Evolutionary conservation across 2,329 filamentous ascomycete genomes (phyloP), one percentile per base, ranked within the genome.

Genomic region (Neospermospora avenae): DNA sequence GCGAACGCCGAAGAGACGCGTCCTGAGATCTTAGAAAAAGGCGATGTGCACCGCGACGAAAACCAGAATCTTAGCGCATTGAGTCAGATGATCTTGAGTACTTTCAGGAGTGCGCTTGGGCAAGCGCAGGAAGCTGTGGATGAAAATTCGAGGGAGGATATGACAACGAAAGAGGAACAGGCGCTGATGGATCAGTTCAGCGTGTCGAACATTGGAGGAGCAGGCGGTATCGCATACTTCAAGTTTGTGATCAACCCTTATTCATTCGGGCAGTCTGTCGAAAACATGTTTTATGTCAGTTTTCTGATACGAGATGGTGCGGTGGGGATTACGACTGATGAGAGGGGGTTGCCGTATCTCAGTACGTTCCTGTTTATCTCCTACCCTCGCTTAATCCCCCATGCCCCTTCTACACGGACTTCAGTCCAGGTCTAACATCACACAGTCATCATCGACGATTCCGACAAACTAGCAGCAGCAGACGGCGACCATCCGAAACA

Each of bases 261-360:
- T 41, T 96, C 91, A 0, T 99, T 98, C 69, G 91, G 91, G 0
- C 95, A 99, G 74, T 96, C 92, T 0, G 87, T 99, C 6, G 95
- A 99, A 73, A 99, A 99, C 69, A 80, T 99, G 69, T 99, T 99
- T 74, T 98, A 98, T 73, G 84, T 96, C 67, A 96, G 91, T 72
- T 99, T 99, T 71, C 77, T 99, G 62, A 91, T 98, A 61, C 86
- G 90, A 60, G 95, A 99, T 75, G 92, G 92, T 11, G 85, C 83
- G 61, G 84, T 92, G 5, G 85, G 84, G 35, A 81, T 99, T n/a
- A 80, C 84, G 3, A 82, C 85, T 58, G 93, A 97, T 70, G 81
- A 85, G 13, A 77, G 88, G 62, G 86, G 83, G 1, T 77, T 96
- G 44, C 93, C 93, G n/a, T 85, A 91, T 22, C 75, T 98, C 52